Evolutionary conservation across 345 rosid species (phyloP).

Genomic region (Rhizophora apiculata): DNA sequence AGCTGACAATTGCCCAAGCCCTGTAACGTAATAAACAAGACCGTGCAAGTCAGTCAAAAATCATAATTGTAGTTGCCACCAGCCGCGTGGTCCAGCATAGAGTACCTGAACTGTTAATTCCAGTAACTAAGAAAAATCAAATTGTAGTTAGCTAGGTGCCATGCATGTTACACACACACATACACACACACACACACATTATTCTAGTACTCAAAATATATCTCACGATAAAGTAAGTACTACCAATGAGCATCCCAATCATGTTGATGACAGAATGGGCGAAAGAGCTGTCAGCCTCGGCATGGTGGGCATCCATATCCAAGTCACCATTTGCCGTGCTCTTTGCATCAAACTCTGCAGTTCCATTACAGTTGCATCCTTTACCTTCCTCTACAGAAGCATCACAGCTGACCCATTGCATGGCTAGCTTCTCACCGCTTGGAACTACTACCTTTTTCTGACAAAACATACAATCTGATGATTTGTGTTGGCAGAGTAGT

Average conservation of each 20-base stretch:
- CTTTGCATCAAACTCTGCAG: neutral
- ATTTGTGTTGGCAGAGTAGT: neutral
- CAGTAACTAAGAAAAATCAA: no score
- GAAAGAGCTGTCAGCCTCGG: slow-evolving; percentile 44
- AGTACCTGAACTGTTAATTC: neutral
- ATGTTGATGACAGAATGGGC: slow-evolving; percentile 70
- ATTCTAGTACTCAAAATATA: neutral
- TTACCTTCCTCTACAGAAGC: slow-evolving; percentile 39
- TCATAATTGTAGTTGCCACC: neutral
- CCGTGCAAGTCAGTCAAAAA: neutral
- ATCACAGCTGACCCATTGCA: slow-evolving; percentile 23
- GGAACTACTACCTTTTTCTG: slow-evolving; percentile 11
- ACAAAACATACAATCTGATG: slow-evolving; percentile 12
- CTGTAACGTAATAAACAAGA: slow-evolving; percentile 20
- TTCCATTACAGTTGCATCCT: slow-evolving; percentile 22
- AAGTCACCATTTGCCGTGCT: neutral
- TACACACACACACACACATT: neutral
- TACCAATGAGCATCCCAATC: slow-evolving; percentile 90
- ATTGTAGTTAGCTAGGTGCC: no score
- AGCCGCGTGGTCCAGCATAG: no score
- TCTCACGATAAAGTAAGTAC: neutral
- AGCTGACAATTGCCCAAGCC: slow-evolving; percentile 74
- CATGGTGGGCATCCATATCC: neutral
- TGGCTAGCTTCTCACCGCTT: slow-evolving; percentile 22
- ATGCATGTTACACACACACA: no score